Evolutionary conservation across 495 filamentous ascomycete genomes (phyloP).

Genomic region (Tuber microsphaerosporum): DNA sequence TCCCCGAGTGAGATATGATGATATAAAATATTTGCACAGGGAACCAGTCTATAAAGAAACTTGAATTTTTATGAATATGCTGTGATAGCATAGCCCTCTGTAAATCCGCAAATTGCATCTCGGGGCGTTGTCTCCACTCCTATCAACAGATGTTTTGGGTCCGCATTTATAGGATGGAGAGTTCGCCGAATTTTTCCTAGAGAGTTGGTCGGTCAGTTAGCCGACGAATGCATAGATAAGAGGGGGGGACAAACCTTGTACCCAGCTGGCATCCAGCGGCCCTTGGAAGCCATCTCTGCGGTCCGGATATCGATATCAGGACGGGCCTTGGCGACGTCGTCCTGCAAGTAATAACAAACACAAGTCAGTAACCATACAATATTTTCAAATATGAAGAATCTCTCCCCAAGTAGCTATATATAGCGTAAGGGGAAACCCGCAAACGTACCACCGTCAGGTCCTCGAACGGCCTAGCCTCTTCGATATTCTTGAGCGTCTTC

Average conservation of each 20-base stretch:
- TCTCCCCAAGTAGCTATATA: slow-evolving; percentile 1
- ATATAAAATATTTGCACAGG: not conserved
- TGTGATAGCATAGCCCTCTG: not conserved
- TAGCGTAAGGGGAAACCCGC: not conserved
- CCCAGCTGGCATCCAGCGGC: slow-evolving; percentile 92
- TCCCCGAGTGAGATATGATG: not conserved
- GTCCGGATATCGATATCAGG: slow-evolving; percentile 96
- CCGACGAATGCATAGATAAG: not conserved
- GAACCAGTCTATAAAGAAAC: not conserved
- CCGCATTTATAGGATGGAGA: slow-evolving; percentile 70
- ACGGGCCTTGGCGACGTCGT: slow-evolving; percentile 85
- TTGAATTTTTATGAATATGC: not conserved
- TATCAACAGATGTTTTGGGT: not conserved
- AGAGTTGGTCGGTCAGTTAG: slow-evolving; percentile 16
- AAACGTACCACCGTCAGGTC: slow-evolving; percentile 91
- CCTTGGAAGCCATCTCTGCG: slow-evolving; percentile 83
- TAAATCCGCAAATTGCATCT: not conserved
- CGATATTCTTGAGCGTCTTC: slow-evolving; percentile 92
- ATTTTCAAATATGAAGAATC: not conserved
- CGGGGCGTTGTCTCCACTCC: not conserved
- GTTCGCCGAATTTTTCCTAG: slow-evolving; percentile 97
- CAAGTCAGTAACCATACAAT: not conserved
- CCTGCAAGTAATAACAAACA: slow-evolving; percentile 50
- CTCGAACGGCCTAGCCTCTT: slow-evolving; percentile 90
- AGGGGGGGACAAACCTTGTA: slow-evolving; percentile 70